Percentiles rank a stretch among this genome's conserved stretches.
Evolutionary conservation across 257 asterid genomes (phyloP).

Genomic region (Forsythia viridissima): DNA sequence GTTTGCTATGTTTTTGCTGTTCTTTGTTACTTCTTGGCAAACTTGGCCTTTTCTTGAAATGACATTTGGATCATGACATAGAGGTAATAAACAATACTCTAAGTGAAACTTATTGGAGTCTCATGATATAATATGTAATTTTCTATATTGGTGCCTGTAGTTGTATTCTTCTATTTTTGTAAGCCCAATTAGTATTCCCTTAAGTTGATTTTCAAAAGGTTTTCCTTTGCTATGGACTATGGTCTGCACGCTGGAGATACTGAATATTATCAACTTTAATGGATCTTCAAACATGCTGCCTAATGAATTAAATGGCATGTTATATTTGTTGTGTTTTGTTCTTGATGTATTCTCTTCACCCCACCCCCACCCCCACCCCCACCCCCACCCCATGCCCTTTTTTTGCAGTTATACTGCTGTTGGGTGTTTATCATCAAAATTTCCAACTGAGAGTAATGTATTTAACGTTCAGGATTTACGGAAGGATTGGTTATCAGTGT

Average conservation of each 20-base stretch:
- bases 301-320: constrained; percentile 15
- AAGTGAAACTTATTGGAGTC: constrained; percentile 1
- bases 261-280: constrained; percentile 4
- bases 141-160: constrained; percentile 1
- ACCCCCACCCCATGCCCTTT: background rate
- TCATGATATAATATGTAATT: background rate
- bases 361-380: background rate
- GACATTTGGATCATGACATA: background rate
- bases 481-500: constrained; percentile 85
- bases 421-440: background rate
- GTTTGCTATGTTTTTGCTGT: background rate
- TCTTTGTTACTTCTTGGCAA: background rate
- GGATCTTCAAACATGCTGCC: constrained; percentile 17
- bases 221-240: background rate
- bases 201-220: background rate
- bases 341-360: background rate
- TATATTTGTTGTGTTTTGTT: constrained; percentile 8
- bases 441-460: constrained; percentile 4
- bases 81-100: background rate
- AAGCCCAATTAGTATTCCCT: background rate
- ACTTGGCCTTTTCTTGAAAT: constrained; percentile 2
- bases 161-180: background rate
- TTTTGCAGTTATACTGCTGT: constrained; percentile 9
- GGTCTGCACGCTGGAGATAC: background rate
- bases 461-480: constrained; percentile 71